Evolutionary conservation across 2,329 filamentous ascomycete species (phyloP).

Genomic region (Coniella lustricola): DNA sequence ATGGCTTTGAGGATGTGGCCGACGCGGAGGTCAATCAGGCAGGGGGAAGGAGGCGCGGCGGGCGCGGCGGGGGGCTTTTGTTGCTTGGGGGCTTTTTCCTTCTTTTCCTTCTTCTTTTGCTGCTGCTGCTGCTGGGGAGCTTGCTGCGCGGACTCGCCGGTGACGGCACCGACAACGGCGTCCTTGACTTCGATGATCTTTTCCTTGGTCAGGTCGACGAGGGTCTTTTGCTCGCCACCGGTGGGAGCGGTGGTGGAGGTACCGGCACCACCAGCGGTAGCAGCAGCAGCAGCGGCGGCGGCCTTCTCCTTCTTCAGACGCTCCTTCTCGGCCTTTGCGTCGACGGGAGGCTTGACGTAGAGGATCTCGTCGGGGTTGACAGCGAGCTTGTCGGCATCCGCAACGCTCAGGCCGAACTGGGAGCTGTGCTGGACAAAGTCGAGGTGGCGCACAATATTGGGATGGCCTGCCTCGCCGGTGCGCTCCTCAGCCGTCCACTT

Average conservation of each 20-base stretch:
- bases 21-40: conserved; percentile 88
- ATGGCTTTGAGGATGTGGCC: conserved; percentile 95
- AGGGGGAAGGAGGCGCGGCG: conserved; percentile 71
- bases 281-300: conserved; percentile 49
- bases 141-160: conserved; percentile 17
- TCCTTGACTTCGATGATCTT: conserved; percentile 45
- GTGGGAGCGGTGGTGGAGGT: conserved; percentile 49
- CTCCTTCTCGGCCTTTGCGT: conserved; percentile 94
- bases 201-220: conserved; percentile 57
- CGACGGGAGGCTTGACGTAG: conserved; percentile 81
- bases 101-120: conserved; percentile 89
- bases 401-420: conserved; percentile 63
- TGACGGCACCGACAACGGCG: conserved; percentile 36
- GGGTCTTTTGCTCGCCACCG: conserved; percentile 36
- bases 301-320: conserved; percentile 94
- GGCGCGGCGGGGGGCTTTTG: conserved; percentile 58
- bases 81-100: conserved; percentile 77
- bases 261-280: conserved; percentile 31
- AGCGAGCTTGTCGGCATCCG: conserved; percentile 65
- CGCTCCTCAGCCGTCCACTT: conserved; percentile 79
- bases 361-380: conserved; percentile 75
- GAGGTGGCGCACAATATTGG: conserved; percentile 83
- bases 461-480: conserved; percentile 81
- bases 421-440: conserved; percentile 92
- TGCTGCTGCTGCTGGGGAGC: conserved; percentile 24